These are phyloP conservation scores for Colletotrichum sp. DNA, from an alignment of 2,329 filamentous ascomycete genomes.

Conservation along the genomic window DNA sequence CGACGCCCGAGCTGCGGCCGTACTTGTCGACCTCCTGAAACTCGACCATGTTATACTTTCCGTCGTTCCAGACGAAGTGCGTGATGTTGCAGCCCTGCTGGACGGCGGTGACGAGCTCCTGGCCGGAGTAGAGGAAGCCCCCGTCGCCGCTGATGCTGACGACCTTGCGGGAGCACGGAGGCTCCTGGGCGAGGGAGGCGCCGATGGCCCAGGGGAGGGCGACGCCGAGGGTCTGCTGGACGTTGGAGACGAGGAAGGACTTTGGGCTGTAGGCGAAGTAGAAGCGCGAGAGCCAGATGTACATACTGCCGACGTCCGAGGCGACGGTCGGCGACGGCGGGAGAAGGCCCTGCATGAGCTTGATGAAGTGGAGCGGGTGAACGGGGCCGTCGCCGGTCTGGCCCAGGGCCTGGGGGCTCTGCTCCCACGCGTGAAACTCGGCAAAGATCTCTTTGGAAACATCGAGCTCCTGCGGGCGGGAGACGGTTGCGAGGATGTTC, in stretches of 20 bases:
- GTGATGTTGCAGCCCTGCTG: slow-evolving; percentile 52
- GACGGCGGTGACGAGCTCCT: slow-evolving; percentile 50
- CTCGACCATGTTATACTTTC: slow-evolving; percentile 55
- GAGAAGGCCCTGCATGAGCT: slow-evolving; percentile 43
- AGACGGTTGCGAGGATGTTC: slow-evolving; percentile 32
- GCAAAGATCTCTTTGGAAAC: slow-evolving; percentile 35
- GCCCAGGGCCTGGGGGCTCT: slow-evolving; percentile 18
- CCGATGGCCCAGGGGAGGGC: slow-evolving; percentile 54
- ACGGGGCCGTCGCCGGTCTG: slow-evolving; percentile 35
- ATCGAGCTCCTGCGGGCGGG: slow-evolving; percentile 37
- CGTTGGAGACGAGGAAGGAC: slow-evolving; percentile 49
- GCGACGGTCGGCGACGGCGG: slow-evolving; percentile 44
- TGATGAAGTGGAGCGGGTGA: slow-evolving; percentile 51
- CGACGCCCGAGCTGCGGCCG: slow-evolving; percentile 46
- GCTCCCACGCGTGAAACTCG: slow-evolving; percentile 41
- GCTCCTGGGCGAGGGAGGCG: slow-evolving; percentile 44
- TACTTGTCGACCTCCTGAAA: slow-evolving; percentile 57
- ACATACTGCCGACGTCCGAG: slow-evolving; percentile 52
- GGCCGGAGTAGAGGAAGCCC: slow-evolving; percentile 53
- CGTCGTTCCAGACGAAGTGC: slow-evolving; percentile 56
- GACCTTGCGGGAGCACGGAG: slow-evolving; percentile 47
- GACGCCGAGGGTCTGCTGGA: slow-evolving; percentile 53
- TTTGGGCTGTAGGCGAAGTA: slow-evolving; percentile 49
- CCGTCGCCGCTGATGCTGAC: slow-evolving; percentile 50
- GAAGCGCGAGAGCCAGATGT: slow-evolving; percentile 52